phyloP scores from a whole-genome alignment of 2,329 filamentous ascomycete genomes.

The Microascus cirrosus region DNA sequence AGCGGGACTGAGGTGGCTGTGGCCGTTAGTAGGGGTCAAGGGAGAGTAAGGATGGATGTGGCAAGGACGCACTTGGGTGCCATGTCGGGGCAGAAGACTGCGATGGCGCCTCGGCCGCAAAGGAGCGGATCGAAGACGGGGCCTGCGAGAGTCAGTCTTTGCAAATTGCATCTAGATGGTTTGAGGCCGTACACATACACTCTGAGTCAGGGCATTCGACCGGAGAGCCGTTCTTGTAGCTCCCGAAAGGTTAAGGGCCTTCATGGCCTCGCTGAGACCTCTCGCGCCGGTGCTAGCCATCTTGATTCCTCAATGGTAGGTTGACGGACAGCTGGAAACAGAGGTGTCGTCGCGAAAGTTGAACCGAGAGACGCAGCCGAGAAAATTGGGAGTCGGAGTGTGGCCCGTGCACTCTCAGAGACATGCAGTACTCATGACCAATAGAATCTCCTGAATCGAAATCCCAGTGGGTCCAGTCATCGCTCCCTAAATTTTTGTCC shows the following conservation, averaged over 20 bases:
- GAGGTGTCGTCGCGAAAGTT: neutral
- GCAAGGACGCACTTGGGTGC: constrained; percentile 29
- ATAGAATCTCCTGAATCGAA: neutral
- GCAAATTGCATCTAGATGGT: neutral
- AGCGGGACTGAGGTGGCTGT: constrained; percentile 49
- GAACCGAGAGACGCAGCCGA: neutral
- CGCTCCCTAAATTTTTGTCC: neutral
- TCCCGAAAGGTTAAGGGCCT: constrained; percentile 31
- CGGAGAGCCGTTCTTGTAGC: neutral
- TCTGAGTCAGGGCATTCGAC: neutral
- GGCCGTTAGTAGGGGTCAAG: neutral
- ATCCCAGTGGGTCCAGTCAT: neutral
- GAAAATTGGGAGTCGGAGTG: neutral
- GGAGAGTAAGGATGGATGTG: neutral
- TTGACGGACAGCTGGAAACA: neutral
- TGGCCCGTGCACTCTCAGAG: neutral
- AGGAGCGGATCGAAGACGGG: constrained; percentile 34
- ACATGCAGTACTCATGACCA: neutral
- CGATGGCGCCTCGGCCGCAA: constrained; percentile 41
- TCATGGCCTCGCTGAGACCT: constrained; percentile 42
- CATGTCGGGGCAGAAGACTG: constrained; percentile 22
- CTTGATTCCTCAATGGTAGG: neutral
- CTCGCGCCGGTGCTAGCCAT: constrained; percentile 38
- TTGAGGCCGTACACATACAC: neutral
- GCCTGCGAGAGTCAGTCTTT: neutral